Evolutionary conservation across 371 early-diverging fungal species (phyloP), one percentile per base, ranked within the genome.

Genomic region (Mortierella sp.): DNA sequence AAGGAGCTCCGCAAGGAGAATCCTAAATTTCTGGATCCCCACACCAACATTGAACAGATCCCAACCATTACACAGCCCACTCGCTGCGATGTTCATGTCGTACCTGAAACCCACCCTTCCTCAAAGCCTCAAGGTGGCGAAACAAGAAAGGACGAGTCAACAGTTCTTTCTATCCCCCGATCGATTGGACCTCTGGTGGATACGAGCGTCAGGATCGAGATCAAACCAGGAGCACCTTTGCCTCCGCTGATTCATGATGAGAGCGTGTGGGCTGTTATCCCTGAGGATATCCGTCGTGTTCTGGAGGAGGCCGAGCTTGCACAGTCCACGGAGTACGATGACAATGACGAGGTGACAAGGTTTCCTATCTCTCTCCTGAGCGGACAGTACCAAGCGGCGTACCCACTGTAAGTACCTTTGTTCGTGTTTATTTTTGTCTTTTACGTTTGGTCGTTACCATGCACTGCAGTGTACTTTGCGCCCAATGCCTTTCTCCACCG

Each of bases 41-140:
- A 97, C 78, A 96, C 96, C n/a, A 93, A 94, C 77, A 85, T 95
- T 21, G 92, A 95, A 73, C 96, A 95, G 82, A 88, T 96, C 8
- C 93, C 96, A 0, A 57, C 82, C 19, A 76, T 89, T 0, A 91
- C 90, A 24, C 97, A 96, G 71, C 94, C 92, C 13, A 88, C 83
- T 11, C 75, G 78, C 34, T 85, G 87, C 63, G 70, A 79, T 5
- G 84, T 89, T 26, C 76, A 28, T 4, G 74, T 75, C n/a, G 79
- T 75, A 1, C 72, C 63, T 44, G 50, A 14, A 11, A 68, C 9
- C 7, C 2, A 2, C 21, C 24, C 10, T 42, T 38, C 68, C 24
- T 24, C 68, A 68, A 42, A 24, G 11, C 44, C 38, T 42, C 38
- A 68, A 68, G 42, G 24, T 10, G 24, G 42, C 42, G 74, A 34